Base-by-base conservation (phyloP, 768 basidiomycete species). In the Boletus tylopilopsis region DNA sequence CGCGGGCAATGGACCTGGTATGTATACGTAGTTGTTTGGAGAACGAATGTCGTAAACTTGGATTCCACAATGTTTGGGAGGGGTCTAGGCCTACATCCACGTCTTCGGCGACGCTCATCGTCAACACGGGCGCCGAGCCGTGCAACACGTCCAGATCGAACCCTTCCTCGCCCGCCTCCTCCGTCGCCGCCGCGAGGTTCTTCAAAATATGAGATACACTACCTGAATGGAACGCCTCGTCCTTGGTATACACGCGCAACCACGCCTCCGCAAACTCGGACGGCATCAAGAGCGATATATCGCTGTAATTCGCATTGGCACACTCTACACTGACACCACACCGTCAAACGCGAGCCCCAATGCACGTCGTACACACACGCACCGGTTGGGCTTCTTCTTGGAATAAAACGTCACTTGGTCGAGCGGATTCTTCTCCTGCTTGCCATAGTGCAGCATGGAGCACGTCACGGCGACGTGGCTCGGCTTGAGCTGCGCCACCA, bases 361-460 rank as follows among this genome's bases (percentile, higher is more conserved):
- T 13, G 16, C 32, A 6, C 16, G 24, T 5, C 16, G 23, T 12
- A 10, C n/a, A n/a, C n/a, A n/a, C n/a, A 64, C 75, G 50, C 58
- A 89, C 87, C 57, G 49, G n/a, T 82, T 66, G 0, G 79, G 79
- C 16, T 76, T 72, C 13, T 73, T 69, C 64, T 90, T 90, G 0
- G 82, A 80, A 58, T 90, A 91, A 60, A 91, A 93, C 61, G 75
- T 80, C 45, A 90, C 79, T 15, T 68, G 75, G 39, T 84, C 76
- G 39, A 90, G 60, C 1, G 90, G 90, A 56, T 87, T 88, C 53
- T 71, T 64, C 37, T 80, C 78, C 55, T 77, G 72, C 81, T 85
- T 87, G 3, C 90, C 90, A 57, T 87, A 85, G 61, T 92, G 90
- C 75, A 91, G 74, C n/a, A 63, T 58, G 1, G 80, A 66, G 13